Percentiles rank a stretch among this genome's conserved stretches.
phyloP scores from a whole-genome alignment of 805 yeast species.

The Zygosaccharomyces kombuchaensis region DNA sequence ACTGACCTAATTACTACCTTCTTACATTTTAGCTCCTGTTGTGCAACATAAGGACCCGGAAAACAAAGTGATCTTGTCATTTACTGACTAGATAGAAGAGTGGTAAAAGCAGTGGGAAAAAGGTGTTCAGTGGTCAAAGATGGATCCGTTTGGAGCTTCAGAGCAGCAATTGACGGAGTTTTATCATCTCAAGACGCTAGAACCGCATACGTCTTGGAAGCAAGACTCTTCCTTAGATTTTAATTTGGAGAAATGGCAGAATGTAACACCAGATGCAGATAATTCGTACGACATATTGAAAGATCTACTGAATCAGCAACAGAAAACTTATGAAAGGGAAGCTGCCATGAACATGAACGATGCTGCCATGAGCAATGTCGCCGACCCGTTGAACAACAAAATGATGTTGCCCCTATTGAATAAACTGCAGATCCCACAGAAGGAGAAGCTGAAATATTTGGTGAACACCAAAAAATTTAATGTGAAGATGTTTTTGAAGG shows the following conservation, averaged over 20 bases:
- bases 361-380: constrained; percentile 32
- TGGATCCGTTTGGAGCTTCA: constrained; percentile 20
- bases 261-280: constrained; percentile 24
- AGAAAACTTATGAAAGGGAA: constrained; percentile 27
- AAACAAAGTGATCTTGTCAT: not conserved
- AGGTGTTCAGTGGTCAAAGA: not conserved
- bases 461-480: constrained; percentile 57
- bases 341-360: constrained; percentile 22
- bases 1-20: not conserved
- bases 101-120: not conserved
- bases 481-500: constrained; percentile 50
- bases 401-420: constrained; percentile 39
- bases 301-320: constrained; percentile 29
- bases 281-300: constrained; percentile 35
- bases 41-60: not conserved
- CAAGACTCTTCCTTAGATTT: constrained; percentile 31
- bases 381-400: constrained; percentile 56
- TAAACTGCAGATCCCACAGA: constrained; percentile 38
- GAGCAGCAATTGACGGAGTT: constrained; percentile 34
- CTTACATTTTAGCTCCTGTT: not conserved
- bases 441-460: constrained; percentile 43
- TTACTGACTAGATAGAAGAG: not conserved
- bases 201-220: constrained; percentile 40
- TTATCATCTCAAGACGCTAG: constrained; percentile 42
- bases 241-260: constrained; percentile 24